Conservation (phyloP, 176 grass and related monocot genomes). For the Chrysopogon serrulatus region DNA sequence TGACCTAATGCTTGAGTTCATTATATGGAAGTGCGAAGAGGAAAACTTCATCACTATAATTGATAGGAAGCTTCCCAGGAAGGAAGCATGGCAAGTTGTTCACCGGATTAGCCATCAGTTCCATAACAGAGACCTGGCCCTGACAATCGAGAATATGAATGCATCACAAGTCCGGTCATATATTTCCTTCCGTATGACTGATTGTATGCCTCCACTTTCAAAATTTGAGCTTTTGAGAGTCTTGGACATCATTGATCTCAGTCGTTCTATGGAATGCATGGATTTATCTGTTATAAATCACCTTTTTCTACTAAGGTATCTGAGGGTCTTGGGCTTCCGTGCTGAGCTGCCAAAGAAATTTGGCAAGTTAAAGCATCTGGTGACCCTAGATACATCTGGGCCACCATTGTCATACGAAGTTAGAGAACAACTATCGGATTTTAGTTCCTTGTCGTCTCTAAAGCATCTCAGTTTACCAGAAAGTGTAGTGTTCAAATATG, state of each 20-base stretch:
- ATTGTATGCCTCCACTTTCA: too few species aligned
- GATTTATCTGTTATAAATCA: neutral
- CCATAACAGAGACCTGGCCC: neutral
- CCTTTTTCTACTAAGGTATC: conserved; percentile 5
- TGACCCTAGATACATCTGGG: neutral
- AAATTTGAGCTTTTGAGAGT: neutral
- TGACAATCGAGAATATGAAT: neutral
- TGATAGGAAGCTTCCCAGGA: neutral
- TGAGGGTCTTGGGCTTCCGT: neutral
- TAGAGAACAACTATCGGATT: neutral
- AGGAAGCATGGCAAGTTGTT: neutral
- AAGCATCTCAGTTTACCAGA: neutral
- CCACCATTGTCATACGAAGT: neutral
- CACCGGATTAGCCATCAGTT: neutral
- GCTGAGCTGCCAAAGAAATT: neutral
- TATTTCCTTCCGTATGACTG: too few species aligned
- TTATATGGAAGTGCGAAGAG: too few species aligned
- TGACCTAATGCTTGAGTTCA: too few species aligned
- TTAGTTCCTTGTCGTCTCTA: neutral
- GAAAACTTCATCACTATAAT: conserved; percentile 18
- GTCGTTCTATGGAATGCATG: neutral
- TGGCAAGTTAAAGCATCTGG: too few species aligned
- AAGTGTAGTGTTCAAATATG: neutral
- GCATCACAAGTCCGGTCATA: neutral
- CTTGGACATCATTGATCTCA: too few species aligned